A percentile compares a stretch with the other conserved stretches of the same genome.
phyloP scores from a whole-genome alignment of 2,329 filamentous ascomycete genomes.

The Blastomyces emzantsi region DNA sequence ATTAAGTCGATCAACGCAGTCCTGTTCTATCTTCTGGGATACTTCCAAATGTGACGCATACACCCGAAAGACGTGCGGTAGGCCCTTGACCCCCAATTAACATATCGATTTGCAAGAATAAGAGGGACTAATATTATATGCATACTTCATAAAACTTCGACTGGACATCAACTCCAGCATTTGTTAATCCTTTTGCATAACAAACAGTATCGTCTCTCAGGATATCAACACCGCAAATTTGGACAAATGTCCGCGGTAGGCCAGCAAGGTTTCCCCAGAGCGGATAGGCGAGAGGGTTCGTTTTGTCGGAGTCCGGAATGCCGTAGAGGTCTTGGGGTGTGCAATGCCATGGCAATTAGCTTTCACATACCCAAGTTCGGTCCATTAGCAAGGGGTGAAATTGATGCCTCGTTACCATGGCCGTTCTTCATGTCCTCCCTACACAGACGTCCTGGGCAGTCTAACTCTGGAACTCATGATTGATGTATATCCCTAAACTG shows the following conservation, averaged over 20 bases:
- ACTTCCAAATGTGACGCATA: constrained; percentile 4
- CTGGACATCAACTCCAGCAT: constrained; percentile 8
- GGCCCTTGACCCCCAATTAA: background rate
- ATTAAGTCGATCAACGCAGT: constrained; percentile 7
- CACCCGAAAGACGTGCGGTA: constrained; percentile 8
- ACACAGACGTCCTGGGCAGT: background rate
- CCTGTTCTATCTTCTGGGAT: constrained; percentile 6
- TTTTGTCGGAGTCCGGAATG: constrained; percentile 6
- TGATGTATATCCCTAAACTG: constrained; percentile 6
- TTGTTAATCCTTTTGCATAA: constrained; percentile 7
- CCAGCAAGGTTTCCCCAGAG: constrained; percentile 9
- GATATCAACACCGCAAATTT: constrained; percentile 8
- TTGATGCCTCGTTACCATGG: constrained; percentile 2
- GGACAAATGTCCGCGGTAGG: constrained; percentile 3
- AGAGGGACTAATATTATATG: background rate
- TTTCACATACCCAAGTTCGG: background rate
- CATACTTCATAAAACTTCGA: constrained; percentile 4
- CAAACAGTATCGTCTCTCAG: constrained; percentile 8
- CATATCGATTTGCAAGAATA: background rate
- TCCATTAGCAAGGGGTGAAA: background rate
- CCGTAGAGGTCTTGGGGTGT: constrained; percentile 1
- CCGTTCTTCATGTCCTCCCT: constrained; percentile 5
- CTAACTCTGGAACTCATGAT: constrained; percentile 9
- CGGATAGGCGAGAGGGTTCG: constrained; percentile 7
- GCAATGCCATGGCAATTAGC: background rate